phyloP scores from a whole-genome alignment of 1,284 basidiomycete genomes.

The Xanthoconium separans region DNA sequence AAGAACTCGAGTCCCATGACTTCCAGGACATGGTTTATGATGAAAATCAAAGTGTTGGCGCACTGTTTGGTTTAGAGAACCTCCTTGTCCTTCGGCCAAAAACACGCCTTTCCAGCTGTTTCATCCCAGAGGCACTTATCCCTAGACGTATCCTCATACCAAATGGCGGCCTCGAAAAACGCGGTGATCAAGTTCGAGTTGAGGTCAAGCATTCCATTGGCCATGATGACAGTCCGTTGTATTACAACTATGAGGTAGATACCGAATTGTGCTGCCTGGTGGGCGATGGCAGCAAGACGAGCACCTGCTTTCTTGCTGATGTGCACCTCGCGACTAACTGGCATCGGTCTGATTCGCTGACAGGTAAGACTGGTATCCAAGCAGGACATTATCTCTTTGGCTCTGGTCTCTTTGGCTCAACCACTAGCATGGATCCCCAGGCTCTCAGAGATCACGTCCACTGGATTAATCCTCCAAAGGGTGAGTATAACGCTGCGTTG shows the following conservation, averaged over 20 bases:
- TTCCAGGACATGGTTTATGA: neutral
- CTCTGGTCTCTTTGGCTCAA: too few species aligned
- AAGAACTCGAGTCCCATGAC: neutral
- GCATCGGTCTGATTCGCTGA: constrained; percentile 43
- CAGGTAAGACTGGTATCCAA: constrained; percentile 41
- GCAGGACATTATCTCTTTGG: constrained; percentile 43
- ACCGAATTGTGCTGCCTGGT: constrained; percentile 37
- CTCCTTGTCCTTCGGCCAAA: constrained; percentile 39
- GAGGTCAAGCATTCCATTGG: neutral
- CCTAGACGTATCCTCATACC: constrained; percentile 39
- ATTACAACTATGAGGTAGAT: constrained; percentile 36
- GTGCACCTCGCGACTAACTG: constrained; percentile 42
- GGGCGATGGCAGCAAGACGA: constrained; percentile 30
- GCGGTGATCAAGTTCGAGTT: neutral
- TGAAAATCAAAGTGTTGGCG: neutral
- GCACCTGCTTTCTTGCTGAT: constrained; percentile 37
- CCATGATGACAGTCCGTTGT: too few species aligned
- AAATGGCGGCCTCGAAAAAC: constrained; percentile 16
- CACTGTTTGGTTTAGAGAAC: constrained; percentile 29
- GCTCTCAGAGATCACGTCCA: too few species aligned
- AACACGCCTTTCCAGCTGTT: neutral
- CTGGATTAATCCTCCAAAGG: too few species aligned
- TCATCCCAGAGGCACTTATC: neutral
- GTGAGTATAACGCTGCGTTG: too few species aligned
- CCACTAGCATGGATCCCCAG: too few species aligned